Percentiles rank a stretch among this genome's conserved stretches.
Conservation (phyloP, 2,329 filamentous ascomycete genomes). For the Pseudomassariella vexata region DNA sequence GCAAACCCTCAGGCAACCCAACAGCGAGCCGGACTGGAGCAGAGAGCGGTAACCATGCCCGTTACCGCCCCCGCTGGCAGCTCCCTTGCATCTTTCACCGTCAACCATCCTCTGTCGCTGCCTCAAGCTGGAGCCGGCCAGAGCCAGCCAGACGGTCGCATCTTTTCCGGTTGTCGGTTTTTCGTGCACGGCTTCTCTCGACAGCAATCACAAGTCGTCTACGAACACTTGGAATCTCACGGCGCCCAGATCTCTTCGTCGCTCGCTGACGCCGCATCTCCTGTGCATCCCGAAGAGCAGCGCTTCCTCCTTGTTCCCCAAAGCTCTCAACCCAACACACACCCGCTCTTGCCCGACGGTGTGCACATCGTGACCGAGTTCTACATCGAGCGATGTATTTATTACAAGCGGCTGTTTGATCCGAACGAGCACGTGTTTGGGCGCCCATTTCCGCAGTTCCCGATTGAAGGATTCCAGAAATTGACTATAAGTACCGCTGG, state of each 20-base stretch:
- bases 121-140: constrained; percentile 6
- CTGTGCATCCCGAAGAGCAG: constrained; percentile 19
- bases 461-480: constrained; percentile 62
- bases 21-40: constrained; percentile 4
- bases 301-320: constrained; percentile 53
- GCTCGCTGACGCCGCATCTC: constrained; percentile 32
- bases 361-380: constrained; percentile 71
- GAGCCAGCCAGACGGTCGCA: constrained; percentile 26
- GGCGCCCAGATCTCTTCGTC: constrained; percentile 38
- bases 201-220: constrained; percentile 42
- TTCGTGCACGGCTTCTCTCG: constrained; percentile 54
- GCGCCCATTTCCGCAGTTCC: constrained; percentile 67
- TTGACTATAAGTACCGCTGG: constrained; percentile 74
- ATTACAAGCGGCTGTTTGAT: constrained; percentile 65
- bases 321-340: constrained; percentile 36
- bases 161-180: constrained; percentile 53
- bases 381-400: constrained; percentile 86
- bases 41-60: constrained; percentile 2
- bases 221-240: constrained; percentile 41
- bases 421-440: constrained; percentile 69
- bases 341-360: constrained; percentile 32
- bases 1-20: constrained; percentile 19
- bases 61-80: background rate
- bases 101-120: constrained; percentile 1
- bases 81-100: constrained; percentile 3